Conservation (phyloP, 2,329 filamentous ascomycete genomes). For the Scedosporium dehoogii region DNA sequence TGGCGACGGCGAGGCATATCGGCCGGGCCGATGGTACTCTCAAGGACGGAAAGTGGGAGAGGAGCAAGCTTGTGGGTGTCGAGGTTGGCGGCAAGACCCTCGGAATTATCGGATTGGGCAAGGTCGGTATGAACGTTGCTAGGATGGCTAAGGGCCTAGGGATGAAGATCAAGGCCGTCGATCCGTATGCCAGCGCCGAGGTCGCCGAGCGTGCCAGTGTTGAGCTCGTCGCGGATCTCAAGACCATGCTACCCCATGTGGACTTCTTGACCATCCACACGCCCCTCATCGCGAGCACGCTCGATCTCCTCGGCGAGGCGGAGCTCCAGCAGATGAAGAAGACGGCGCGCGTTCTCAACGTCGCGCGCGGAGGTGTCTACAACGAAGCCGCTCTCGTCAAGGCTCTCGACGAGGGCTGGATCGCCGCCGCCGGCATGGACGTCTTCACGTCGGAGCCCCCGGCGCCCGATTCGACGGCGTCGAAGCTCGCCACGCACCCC, state of each 20-base stretch:
- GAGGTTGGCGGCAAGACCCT: conserved; percentile 71
- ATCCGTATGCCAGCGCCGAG: conserved; percentile 68
- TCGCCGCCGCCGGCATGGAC: conserved; percentile 69
- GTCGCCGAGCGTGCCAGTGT: conserved; percentile 61
- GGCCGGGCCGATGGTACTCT: conserved; percentile 59
- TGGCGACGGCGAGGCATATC: conserved; percentile 47
- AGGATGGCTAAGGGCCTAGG: conserved; percentile 68
- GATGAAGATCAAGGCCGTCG: conserved; percentile 65
- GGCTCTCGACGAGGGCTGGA: conserved; percentile 59
- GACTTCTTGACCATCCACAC: conserved; percentile 79
- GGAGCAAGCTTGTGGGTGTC: conserved; percentile 63
- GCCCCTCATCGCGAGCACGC: conserved; percentile 66
- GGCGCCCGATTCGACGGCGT: conserved; percentile 41
- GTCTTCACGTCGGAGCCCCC: conserved; percentile 72
- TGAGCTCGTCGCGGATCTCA: conserved; percentile 39
- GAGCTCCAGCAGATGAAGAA: conserved; percentile 65
- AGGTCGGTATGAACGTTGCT: conserved; percentile 72
- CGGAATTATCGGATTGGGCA: conserved; percentile 70
- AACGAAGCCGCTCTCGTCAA: conserved; percentile 64
- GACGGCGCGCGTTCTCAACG: conserved; percentile 66
- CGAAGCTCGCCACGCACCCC: conserved; percentile 54
- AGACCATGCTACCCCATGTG: conserved; percentile 51
- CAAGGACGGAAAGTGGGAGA: conserved; percentile 66
- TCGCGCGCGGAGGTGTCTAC: conserved; percentile 70
- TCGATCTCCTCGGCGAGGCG: conserved; percentile 58